These are phyloP conservation scores for Ophiosphaerella narmari DNA, from an alignment of 2,329 filamentous ascomycete genomes.

Conservation along the genomic window DNA sequence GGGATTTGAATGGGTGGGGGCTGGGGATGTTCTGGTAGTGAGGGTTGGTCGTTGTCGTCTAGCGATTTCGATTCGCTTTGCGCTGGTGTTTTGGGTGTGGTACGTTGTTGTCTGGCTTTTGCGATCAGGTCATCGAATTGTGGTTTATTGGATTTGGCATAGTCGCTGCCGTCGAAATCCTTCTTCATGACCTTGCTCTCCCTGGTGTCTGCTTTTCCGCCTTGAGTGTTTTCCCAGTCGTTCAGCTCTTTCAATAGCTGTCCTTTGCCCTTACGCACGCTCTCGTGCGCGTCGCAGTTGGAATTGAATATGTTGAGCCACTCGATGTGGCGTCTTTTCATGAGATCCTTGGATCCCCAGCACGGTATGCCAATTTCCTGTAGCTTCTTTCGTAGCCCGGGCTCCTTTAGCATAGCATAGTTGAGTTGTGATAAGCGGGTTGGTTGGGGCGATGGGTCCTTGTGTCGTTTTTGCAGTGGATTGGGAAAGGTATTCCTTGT, in stretches of 20 bases:
- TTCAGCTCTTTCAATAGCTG: conserved; percentile 81
- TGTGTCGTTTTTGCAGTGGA: conserved; percentile 29
- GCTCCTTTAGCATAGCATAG: conserved; percentile 85
- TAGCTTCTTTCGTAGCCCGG: conserved; percentile 77
- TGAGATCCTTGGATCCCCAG: conserved; percentile 67
- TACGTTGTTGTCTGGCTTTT: conserved; percentile 66
- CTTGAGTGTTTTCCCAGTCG: conserved; percentile 83
- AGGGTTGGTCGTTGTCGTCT: conserved; percentile 7
- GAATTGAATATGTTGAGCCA: conserved; percentile 97
- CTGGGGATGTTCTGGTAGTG: neutral
- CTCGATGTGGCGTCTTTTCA: conserved; percentile 84
- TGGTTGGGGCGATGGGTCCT: conserved; percentile 48
- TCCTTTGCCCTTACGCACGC: conserved; percentile 63
- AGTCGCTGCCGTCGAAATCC: conserved; percentile 80
- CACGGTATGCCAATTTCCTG: conserved; percentile 77
- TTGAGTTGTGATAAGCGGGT: conserved; percentile 72
- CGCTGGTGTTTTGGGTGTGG: conserved; percentile 32
- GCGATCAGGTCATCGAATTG: conserved; percentile 83
- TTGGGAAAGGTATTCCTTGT: conserved; percentile 26
- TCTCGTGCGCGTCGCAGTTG: conserved; percentile 83
- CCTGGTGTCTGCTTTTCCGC: conserved; percentile 56
- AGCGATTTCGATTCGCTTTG: conserved; percentile 13
- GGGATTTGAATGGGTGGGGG: neutral
- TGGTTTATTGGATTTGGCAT: conserved; percentile 71
- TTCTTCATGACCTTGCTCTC: conserved; percentile 71